Evolutionary conservation across 805 yeast species (phyloP).

Genomic region (Gaillardinia entomophila): DNA sequence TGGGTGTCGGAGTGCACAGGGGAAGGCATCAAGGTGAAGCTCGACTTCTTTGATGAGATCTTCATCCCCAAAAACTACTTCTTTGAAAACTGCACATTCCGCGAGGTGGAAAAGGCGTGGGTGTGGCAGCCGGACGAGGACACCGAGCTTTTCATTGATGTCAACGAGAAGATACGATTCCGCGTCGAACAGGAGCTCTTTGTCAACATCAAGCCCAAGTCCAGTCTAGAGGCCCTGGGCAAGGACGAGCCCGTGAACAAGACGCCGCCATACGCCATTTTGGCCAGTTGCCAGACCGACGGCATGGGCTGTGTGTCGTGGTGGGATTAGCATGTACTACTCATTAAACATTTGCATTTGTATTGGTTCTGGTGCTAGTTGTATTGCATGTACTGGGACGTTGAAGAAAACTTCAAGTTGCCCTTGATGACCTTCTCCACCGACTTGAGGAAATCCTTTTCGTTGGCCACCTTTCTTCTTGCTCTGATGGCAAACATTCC

Average conservation of each 20-base stretch:
- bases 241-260: conserved; percentile 32
- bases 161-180: conserved; percentile 86
- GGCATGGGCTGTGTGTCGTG: conserved; percentile 96
- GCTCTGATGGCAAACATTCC: conserved; percentile 99
- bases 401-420: conserved; percentile 93
- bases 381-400: conserved; percentile 98
- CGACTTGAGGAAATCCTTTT: conserved; percentile 94
- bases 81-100: conserved; percentile 69
- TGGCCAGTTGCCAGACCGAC: conserved; percentile 90
- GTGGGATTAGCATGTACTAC: conserved; percentile 73
- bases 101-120: conserved; percentile 86
- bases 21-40: conserved; percentile 79
- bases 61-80: conserved; percentile 79
- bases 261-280: conserved; percentile 75
- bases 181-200: conserved; percentile 87
- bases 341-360: not conserved
- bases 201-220: conserved; percentile 74
- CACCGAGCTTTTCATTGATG: conserved; percentile 74
- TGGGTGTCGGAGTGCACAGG: conserved; percentile 86
- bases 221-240: conserved; percentile 49
- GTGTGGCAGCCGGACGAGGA: conserved; percentile 81
- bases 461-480: conserved; percentile 96
- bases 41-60: conserved; percentile 89
- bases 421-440: conserved; percentile 99
- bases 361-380: conserved; percentile 43